These are phyloP conservation scores for Liriodendron chinense DNA, from an alignment of 164 flowering plant genomes.

Conservation along the genomic window DNA sequence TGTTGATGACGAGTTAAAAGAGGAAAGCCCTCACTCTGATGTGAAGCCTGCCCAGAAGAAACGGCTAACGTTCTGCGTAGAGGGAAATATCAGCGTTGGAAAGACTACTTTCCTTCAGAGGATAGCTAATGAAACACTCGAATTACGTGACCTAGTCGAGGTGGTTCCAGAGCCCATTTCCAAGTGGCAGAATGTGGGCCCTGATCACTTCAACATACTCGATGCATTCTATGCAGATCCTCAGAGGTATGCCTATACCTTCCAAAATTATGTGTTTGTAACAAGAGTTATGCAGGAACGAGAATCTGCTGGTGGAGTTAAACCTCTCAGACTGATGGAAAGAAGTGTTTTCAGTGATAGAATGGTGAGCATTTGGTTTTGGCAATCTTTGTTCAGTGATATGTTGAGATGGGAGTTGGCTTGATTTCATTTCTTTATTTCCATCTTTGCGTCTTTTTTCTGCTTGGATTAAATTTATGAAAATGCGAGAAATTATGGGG, in stretches of 20 bases:
- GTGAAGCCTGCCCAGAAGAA: conserved; percentile 41
- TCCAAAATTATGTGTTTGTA: conserved; percentile 96
- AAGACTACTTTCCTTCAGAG: conserved; percentile 95
- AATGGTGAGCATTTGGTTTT: conserved; percentile 55
- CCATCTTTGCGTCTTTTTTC: neutral
- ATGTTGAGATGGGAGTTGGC: neutral
- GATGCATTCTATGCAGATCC: conserved; percentile 95
- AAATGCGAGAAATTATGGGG: neutral
- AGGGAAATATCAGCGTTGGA: conserved; percentile 98
- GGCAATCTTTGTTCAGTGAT: neutral
- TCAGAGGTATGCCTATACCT: conserved; percentile 91
- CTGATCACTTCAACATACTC: conserved; percentile 91
- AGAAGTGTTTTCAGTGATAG: conserved; percentile 98
- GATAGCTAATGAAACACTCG: conserved; percentile 95
- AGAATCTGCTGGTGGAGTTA: conserved; percentile 81
- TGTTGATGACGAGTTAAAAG: conserved; percentile 81
- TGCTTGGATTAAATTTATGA: neutral
- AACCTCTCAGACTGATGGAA: conserved; percentile 95
- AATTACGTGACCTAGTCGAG: conserved; percentile 90
- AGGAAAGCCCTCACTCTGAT: conserved; percentile 42
- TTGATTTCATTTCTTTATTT: neutral
- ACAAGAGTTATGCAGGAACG: conserved; percentile 98
- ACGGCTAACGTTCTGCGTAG: conserved; percentile 87
- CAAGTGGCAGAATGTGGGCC: conserved; percentile 98
- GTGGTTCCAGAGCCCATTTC: conserved; percentile 91